Conservation (phyloP, 352 stramenopile species). For the Phytopythium montanum region DNA sequence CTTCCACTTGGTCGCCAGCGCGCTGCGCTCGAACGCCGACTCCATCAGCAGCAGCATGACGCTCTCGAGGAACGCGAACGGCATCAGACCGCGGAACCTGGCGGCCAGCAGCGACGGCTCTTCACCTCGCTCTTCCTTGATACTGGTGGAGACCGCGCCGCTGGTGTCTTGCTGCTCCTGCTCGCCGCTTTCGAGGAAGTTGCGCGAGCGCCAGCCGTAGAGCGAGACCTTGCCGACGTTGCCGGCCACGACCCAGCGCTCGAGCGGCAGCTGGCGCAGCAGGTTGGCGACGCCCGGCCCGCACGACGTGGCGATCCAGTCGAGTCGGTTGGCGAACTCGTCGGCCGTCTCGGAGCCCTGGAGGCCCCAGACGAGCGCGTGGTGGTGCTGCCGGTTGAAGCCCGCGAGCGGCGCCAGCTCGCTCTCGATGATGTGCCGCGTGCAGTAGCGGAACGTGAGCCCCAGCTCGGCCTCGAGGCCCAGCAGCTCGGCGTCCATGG, state of each 20-base stretch:
- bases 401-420: conserved; percentile 30
- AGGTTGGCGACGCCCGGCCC: conserved; percentile 33
- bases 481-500: conserved; percentile 31
- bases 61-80: conserved; percentile 43
- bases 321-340: conserved; percentile 49
- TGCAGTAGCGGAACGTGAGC: conserved; percentile 49
- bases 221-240: conserved; percentile 36
- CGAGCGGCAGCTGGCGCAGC: conserved; percentile 36
- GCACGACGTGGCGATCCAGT: conserved; percentile 50
- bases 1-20: conserved; percentile 32
- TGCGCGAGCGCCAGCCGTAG: conserved; percentile 47
- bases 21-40: conserved; percentile 36
- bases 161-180: conserved; percentile 17
- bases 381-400: conserved; percentile 42
- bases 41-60: conserved; percentile 41
- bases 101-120: not conserved
- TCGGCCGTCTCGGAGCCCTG: conserved; percentile 37
- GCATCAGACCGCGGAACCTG: conserved; percentile 27
- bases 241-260: conserved; percentile 44
- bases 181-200: conserved; percentile 35
- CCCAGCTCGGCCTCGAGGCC: conserved; percentile 31
- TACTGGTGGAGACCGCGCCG: not conserved
- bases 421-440: conserved; percentile 46
- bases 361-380: conserved; percentile 45
- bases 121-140: not conserved